phyloP scores from a whole-genome alignment of 2,329 filamentous ascomycete genomes.

The Parastagonospora avenae region DNA sequence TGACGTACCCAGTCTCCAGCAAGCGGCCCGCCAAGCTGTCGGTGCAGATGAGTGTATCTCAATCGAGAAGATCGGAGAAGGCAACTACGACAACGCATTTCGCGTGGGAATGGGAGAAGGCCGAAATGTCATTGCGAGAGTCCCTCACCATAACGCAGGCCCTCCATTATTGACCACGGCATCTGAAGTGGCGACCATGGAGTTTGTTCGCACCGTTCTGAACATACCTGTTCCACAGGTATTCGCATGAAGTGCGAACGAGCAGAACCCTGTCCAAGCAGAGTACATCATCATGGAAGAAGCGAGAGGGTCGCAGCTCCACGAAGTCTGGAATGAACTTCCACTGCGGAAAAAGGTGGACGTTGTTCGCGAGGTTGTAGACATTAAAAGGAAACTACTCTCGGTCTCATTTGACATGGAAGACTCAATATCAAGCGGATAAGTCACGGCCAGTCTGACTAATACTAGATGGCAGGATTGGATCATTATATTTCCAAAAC shows the following conservation, averaged over 20 bases:
- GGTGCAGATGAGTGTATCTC: slow-evolving; percentile 17
- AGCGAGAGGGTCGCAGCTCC: slow-evolving; percentile 27
- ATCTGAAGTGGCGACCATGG: slow-evolving; percentile 17
- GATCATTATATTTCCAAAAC: slow-evolving; percentile 29
- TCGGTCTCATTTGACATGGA: slow-evolving; percentile 35
- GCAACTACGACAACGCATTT: slow-evolving; percentile 34
- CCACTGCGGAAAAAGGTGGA: slow-evolving; percentile 20
- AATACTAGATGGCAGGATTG: slow-evolving; percentile 13
- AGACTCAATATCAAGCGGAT: slow-evolving; percentile 22
- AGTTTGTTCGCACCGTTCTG: slow-evolving; percentile 20
- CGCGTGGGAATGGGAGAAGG: slow-evolving; percentile 23
- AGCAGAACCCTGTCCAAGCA: slow-evolving; percentile 28
- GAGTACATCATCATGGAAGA: slow-evolving; percentile 43
- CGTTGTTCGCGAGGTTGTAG: slow-evolving; percentile 32
- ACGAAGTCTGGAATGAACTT: slow-evolving; percentile 29
- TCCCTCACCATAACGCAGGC: slow-evolving; percentile 30
- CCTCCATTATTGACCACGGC: slow-evolving; percentile 9
- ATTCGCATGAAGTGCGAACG: slow-evolving; percentile 27
- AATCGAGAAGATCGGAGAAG: slow-evolving; percentile 34
- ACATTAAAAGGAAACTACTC: slow-evolving; percentile 37
- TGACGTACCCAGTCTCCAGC: slow-evolving; percentile 20
- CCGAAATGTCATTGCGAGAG: slow-evolving; percentile 20
- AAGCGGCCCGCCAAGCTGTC: slow-evolving; percentile 18
- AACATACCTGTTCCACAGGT: slow-evolving; percentile 33
- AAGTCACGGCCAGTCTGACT: slow-evolving; percentile 20